Evolutionary conservation across 2,329 filamentous ascomycete species (phyloP).

Genomic region (Alternaria longipes): DNA sequence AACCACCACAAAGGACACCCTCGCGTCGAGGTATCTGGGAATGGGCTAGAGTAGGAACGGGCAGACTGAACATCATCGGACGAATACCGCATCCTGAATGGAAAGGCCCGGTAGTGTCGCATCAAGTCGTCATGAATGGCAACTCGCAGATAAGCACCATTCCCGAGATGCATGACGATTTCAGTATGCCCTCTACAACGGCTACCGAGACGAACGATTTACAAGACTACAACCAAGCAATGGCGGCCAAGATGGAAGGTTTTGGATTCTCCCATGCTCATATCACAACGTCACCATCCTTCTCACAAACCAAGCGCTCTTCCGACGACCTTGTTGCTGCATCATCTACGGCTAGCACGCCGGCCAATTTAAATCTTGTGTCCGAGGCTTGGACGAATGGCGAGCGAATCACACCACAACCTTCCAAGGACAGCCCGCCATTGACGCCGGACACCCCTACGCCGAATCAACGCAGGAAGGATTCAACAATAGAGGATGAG

Average conservation of each 20-base stretch:
- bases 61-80: constrained; percentile 40
- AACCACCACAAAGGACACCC: constrained; percentile 26
- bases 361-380: constrained; percentile 27
- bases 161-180: constrained; percentile 38
- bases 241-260: constrained; percentile 35
- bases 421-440: constrained; percentile 22
- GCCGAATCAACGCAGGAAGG: constrained; percentile 28
- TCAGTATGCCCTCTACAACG: constrained; percentile 41
- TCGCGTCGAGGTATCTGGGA: constrained; percentile 45
- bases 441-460: constrained; percentile 33
- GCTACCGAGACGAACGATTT: constrained; percentile 31
- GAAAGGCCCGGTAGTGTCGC: constrained; percentile 31
- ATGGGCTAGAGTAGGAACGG: constrained; percentile 45
- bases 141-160: constrained; percentile 20
- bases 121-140: constrained; percentile 22
- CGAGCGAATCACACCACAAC: constrained; percentile 23
- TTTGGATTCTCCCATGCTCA: constrained; percentile 31
- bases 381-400: constrained; percentile 27
- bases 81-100: constrained; percentile 42
- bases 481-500: constrained; percentile 13
- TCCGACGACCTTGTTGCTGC: constrained; percentile 47
- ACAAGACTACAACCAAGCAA: constrained; percentile 17
- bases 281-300: constrained; percentile 31
- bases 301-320: constrained; percentile 46
- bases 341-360: constrained; percentile 37